These are phyloP conservation scores for Eucalyptus coolabah DNA, from an alignment of 345 rosid species.

Conservation along the genomic window DNA sequence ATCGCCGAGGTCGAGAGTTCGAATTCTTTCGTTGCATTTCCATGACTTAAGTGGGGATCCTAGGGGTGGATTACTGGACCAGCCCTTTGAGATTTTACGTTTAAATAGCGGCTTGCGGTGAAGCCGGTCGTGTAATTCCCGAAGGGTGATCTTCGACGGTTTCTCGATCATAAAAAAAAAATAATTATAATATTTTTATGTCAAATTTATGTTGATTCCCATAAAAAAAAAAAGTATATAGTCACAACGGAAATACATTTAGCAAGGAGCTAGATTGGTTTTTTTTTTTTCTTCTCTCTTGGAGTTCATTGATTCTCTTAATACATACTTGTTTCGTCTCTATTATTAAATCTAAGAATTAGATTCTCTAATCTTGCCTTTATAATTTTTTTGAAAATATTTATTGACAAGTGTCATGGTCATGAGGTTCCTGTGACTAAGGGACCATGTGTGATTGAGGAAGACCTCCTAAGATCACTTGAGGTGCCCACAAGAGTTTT, in stretches of 20 bases:
- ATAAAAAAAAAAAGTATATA: neutral
- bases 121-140: fast-evolving
- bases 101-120: fast-evolving
- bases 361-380: neutral
- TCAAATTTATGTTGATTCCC: neutral
- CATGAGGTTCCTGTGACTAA: no score
- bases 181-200: neutral
- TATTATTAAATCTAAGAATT: neutral
- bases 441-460: no score
- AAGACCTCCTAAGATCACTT: no score
- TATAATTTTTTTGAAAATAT: neutral
- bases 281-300: neutral
- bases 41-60: no score
- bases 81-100: no score
- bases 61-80: fast-evolving
- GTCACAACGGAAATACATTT: neutral
- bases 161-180: neutral
- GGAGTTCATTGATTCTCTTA: neutral
- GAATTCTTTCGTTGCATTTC: no score
- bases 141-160: fast-evolving
- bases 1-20: no score
- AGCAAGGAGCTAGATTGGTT: neutral
- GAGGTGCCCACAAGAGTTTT: no score
- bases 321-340: neutral
- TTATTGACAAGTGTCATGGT: neutral